A percentile compares a stretch with the other conserved stretches of the same genome.
phyloP scores from a whole-genome alignment of 495 filamentous ascomycete species.

The Neurospora africana region DNA sequence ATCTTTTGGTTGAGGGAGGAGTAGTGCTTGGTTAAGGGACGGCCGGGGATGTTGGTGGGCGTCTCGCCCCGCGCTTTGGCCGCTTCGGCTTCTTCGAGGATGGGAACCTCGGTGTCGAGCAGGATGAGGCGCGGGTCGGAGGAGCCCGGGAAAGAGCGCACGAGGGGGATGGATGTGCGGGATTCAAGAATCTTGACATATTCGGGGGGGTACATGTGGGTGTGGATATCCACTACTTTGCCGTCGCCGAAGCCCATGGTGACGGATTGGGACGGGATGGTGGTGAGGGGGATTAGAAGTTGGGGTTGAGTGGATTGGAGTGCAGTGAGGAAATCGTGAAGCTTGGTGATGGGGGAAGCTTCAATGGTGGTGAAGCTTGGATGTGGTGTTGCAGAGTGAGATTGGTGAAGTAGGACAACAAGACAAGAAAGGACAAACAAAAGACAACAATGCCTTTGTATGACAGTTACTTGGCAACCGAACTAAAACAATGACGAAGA shows the following conservation, averaged over 20 bases:
- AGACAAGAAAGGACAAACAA: neutral
- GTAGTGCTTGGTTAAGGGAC: constrained; percentile 67
- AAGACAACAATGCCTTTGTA: neutral
- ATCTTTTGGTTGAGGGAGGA: constrained; percentile 63
- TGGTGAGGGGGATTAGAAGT: neutral
- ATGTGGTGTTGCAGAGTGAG: neutral
- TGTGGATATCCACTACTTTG: constrained; percentile 77
- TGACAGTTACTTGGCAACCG: neutral
- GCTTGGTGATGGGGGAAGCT: neutral
- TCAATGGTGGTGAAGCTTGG: neutral
- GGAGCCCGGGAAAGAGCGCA: constrained; percentile 55
- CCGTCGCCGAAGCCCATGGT: neutral
- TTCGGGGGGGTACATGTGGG: constrained; percentile 81
- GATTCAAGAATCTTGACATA: constrained; percentile 75
- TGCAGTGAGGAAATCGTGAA: neutral
- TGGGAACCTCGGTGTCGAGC: constrained; percentile 53
- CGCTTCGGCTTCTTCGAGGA: constrained; percentile 40
- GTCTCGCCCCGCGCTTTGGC: neutral
- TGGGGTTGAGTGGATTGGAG: neutral
- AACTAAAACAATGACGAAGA: neutral
- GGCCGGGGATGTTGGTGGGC: constrained; percentile 37
- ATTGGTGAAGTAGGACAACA: neutral
- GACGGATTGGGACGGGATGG: neutral
- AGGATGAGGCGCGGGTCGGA: constrained; percentile 65
- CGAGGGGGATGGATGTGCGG: constrained; percentile 66